Conservation (phyloP, 1,284 basidiomycete genomes). For the Cerrena zonata region DNA sequence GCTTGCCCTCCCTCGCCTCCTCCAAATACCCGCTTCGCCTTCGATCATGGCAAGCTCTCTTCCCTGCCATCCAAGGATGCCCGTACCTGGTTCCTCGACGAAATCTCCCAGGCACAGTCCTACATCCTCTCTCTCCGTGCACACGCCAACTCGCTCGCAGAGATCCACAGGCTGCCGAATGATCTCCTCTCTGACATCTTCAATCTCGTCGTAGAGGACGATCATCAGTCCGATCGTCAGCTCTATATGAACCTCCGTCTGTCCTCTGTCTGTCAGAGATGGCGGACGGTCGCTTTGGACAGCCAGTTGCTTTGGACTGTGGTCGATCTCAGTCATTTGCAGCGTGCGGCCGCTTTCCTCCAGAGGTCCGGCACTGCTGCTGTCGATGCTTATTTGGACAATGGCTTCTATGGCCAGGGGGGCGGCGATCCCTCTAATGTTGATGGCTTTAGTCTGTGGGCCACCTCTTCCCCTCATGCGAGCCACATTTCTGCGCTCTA, state of each 20-base stretch:
- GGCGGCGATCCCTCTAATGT: neutral
- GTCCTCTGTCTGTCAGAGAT: neutral
- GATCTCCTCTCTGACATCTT: neutral
- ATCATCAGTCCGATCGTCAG: neutral
- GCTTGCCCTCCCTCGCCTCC: no score
- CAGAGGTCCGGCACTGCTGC: neutral
- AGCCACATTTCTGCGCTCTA: neutral
- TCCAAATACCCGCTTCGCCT: no score
- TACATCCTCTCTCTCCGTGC: neutral
- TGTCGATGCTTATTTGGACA: neutral
- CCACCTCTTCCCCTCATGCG: neutral
- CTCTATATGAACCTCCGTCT: neutral
- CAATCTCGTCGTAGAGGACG: neutral
- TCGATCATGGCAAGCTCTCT: no score
- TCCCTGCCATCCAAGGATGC: no score
- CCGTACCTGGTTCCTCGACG: neutral
- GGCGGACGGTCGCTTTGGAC: neutral
- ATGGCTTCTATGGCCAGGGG: neutral
- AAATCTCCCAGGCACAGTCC: neutral
- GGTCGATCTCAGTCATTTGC: neutral
- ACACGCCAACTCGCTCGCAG: neutral
- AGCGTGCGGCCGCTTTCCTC: neutral
- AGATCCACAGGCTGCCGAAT: neutral
- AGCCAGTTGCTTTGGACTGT: neutral
- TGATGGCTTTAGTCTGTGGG: neutral